Evolutionary conservation across 2,329 filamentous ascomycete genomes (phyloP).

Genomic region (Neonectria coccinea): DNA sequence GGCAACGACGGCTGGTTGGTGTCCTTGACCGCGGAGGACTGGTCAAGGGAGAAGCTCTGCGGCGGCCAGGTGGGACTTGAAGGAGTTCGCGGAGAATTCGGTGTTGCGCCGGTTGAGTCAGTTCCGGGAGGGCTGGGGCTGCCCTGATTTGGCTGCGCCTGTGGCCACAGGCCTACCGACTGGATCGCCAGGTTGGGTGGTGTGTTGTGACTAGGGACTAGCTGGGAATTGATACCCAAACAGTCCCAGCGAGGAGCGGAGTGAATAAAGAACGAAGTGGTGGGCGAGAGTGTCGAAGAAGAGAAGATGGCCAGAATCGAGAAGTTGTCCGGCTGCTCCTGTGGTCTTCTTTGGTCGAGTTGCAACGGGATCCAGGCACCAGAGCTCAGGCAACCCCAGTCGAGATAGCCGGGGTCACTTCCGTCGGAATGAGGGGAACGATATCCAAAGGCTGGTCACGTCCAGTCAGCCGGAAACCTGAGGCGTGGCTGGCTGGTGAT

Average conservation of each 20-base stretch:
- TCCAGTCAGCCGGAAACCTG: constrained; percentile 31
- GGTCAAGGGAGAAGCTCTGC: constrained; percentile 37
- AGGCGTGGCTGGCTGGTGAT: constrained; percentile 31
- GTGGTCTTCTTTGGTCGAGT: constrained; percentile 8
- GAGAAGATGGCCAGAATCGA: constrained; percentile 8
- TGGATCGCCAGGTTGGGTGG: constrained; percentile 51
- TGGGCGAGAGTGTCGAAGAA: constrained; percentile 18
- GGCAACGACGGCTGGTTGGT: constrained; percentile 37
- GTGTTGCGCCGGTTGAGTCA: constrained; percentile 50
- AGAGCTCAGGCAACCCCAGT: constrained; percentile 22
- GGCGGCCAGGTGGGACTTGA: constrained; percentile 49
- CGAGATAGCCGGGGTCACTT: constrained; percentile 22
- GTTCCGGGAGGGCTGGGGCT: constrained; percentile 49
- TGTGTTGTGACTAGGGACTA: constrained; percentile 44
- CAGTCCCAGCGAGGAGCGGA: constrained; percentile 46
- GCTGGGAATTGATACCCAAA: constrained; percentile 51
- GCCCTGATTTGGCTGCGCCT: constrained; percentile 48
- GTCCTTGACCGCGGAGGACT: constrained; percentile 39
- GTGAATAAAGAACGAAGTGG: constrained; percentile 12
- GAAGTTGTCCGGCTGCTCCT: constrained; percentile 12
- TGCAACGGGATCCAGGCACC: constrained; percentile 12
- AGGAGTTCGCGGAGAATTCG: constrained; percentile 52
- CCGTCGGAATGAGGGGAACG: constrained; percentile 26
- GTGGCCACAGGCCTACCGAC: constrained; percentile 50
- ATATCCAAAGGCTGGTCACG: constrained; percentile 25